phyloP scores from a whole-genome alignment of 306 rosid species.

The Prunus dulcis region DNA sequence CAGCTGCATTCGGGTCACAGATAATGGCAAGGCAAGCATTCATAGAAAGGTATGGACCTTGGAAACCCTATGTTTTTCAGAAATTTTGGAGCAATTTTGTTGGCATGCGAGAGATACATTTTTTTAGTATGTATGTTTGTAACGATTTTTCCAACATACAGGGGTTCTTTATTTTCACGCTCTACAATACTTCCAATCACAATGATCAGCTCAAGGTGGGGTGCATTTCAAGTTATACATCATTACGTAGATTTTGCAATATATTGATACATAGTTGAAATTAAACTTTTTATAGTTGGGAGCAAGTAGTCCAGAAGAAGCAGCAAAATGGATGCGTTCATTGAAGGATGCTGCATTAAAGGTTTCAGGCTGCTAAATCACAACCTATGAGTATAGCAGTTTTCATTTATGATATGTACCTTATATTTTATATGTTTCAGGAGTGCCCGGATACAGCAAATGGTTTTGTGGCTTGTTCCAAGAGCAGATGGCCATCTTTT shows the following conservation, averaged over 20 bases:
- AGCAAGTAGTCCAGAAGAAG: constrained; percentile 89
- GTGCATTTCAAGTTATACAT: constrained; percentile 8
- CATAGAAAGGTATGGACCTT: constrained; percentile 50
- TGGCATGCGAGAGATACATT: not conserved
- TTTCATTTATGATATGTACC: constrained; percentile 21
- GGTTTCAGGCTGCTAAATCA: constrained; percentile 41
- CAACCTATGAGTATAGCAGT: constrained; percentile 4
- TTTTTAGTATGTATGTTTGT: constrained; percentile 10
- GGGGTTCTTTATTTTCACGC: constrained; percentile 67
- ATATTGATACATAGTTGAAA: constrained; percentile 16
- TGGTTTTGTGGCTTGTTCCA: constrained; percentile 34
- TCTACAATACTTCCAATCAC: constrained; percentile 61
- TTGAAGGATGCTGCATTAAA: constrained; percentile 66
- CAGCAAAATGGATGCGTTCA: constrained; percentile 80
- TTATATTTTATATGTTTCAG: constrained; percentile 37
- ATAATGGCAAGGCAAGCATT: constrained; percentile 74
- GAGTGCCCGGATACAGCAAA: constrained; percentile 46
- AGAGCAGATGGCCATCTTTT: constrained; percentile 44
- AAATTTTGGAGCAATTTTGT: not conserved
- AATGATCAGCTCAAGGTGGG: constrained; percentile 78
- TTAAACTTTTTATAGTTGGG: constrained; percentile 56
- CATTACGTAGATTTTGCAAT: constrained; percentile 7
- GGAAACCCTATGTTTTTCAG: not conserved
- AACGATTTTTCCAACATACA: constrained; percentile 33
- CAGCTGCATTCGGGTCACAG: constrained; percentile 61